Evolutionary conservation across 2,329 filamentous ascomycete genomes (phyloP), one percentile per base, ranked within the genome.

Genomic region (Claviceps sp.): DNA sequence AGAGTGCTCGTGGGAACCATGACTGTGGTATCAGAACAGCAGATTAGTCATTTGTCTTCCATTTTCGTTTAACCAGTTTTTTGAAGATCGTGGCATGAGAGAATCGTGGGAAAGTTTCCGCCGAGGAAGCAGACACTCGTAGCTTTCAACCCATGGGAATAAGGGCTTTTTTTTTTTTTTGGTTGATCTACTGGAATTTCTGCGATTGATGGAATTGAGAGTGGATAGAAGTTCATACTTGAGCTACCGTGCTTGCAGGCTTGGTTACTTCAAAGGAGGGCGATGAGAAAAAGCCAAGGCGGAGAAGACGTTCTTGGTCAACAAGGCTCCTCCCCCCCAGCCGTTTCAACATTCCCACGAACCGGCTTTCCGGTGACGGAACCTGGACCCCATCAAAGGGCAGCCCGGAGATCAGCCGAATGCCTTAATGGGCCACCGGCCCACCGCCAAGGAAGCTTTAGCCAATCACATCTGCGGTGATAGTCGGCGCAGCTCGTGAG

Each of bases 1-100:
- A 80, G 64, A 62, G 68, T 68, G 57, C 66, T 71, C 42, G 74
- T 68, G 58, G 73, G 67, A 56, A 71, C 69, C 68, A 75, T 75
- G 53, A 23, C 26, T 51, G 1, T 48, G 38, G 11, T 16, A 23
- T 3, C 7, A 29, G 11, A 11, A 26, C 8, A n/a, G 26, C 2
- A 26, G 2, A 22, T 38, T 20, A 48, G 36, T 40, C 14, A 17
- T 47, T 47, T 13, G 16, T 46, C 17, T 36, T 14, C 8, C 16
- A 13, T 20, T 36, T 45, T 46, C 4, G 4, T 36, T 36, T 36
- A 14, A 16, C 4, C 23, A 16, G 14, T 16, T 23, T 44, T n/a
- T 22, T 13, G 20, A 23, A 20, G 13, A n/a, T 14, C 3, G 17
- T 23, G 40, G n/a, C 14, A 40, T 17, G 39, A 40, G 11, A 42